phyloP scores from a whole-genome alignment of 2,329 filamentous ascomycete genomes.

The Talaromyces islandicus region DNA sequence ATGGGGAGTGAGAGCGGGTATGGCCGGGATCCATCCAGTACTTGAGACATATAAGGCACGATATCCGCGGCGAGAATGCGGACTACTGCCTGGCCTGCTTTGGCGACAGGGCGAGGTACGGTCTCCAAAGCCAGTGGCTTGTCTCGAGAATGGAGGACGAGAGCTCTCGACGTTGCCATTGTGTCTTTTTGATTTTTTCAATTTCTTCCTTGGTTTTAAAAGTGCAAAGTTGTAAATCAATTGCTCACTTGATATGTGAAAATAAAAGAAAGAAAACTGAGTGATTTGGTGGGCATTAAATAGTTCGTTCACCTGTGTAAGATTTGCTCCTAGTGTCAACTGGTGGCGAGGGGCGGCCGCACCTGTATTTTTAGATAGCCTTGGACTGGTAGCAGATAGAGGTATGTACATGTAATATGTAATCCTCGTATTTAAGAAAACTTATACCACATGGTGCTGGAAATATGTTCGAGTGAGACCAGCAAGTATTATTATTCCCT shows the following conservation, averaged over 20 bases:
- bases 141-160: slow-evolving; percentile 6
- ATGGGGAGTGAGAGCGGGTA: slow-evolving; percentile 28
- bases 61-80: slow-evolving; percentile 30
- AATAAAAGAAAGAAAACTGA: not conserved
- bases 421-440: too few species aligned
- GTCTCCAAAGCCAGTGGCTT: slow-evolving; percentile 23
- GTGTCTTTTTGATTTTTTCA: not conserved
- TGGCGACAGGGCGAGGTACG: slow-evolving; percentile 25
- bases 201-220: too few species aligned
- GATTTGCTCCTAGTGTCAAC: not conserved
- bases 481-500: too few species aligned
- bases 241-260: too few species aligned
- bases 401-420: too few species aligned
- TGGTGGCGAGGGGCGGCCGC: too few species aligned
- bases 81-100: slow-evolving; percentile 34
- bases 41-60: slow-evolving; percentile 30
- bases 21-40: slow-evolving; percentile 33
- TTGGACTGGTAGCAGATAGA: too few species aligned
- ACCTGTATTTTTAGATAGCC: too few species aligned
- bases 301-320: not conserved
- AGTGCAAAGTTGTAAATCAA: too few species aligned
- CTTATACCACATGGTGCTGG: too few species aligned
- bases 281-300: not conserved
- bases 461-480: too few species aligned
- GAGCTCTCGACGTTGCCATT: slow-evolving; percentile 6